Percentiles rank a stretch among this genome's conserved stretches.
Conservation (phyloP, 2,329 filamentous ascomycete genomes). For the Fonsecaea nubica region DNA sequence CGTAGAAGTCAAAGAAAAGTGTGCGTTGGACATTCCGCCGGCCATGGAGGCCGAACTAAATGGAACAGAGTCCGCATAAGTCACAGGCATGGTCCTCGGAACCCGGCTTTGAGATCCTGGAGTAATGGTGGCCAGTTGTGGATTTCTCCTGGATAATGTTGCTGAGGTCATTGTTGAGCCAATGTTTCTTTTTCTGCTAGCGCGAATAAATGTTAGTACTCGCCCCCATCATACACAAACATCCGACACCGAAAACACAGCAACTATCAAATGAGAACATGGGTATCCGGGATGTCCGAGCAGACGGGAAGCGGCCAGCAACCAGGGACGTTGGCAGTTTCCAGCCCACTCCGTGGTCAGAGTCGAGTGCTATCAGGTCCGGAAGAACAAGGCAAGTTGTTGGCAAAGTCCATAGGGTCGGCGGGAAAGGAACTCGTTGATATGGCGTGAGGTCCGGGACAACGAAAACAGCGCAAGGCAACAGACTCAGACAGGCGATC, state of each 20-base stretch:
- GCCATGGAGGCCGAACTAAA: slow-evolving; percentile 29
- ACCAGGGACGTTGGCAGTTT: not conserved
- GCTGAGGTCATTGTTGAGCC: slow-evolving; percentile 14
- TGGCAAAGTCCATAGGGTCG: not conserved
- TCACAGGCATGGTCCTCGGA: slow-evolving; percentile 33
- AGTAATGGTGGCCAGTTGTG: slow-evolving; percentile 15
- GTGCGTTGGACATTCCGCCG: slow-evolving; percentile 26
- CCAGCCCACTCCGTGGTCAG: not conserved
- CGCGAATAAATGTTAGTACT: slow-evolving; percentile 21
- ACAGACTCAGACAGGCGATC: not conserved
- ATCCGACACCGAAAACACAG: slow-evolving; percentile 9
- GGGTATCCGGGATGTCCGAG: not conserved
- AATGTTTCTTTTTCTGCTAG: slow-evolving; percentile 10
- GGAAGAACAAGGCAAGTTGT: not conserved
- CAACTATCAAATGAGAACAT: slow-evolving; percentile 9
- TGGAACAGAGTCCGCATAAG: slow-evolving; percentile 25
- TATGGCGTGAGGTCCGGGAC: not conserved
- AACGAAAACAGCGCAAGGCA: not conserved
- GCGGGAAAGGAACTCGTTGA: not conserved
- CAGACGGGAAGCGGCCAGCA: not conserved
- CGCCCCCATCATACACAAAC: slow-evolving; percentile 14
- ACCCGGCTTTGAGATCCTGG: slow-evolving; percentile 30
- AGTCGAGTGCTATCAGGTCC: not conserved
- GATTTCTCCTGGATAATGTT: slow-evolving; percentile 18
- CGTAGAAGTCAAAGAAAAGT: slow-evolving; percentile 34